Percentiles rank a stretch among this genome's conserved stretches.
Evolutionary conservation across 2,329 filamentous ascomycete species (phyloP).

Genomic region (Myrmaecium sp.): DNA sequence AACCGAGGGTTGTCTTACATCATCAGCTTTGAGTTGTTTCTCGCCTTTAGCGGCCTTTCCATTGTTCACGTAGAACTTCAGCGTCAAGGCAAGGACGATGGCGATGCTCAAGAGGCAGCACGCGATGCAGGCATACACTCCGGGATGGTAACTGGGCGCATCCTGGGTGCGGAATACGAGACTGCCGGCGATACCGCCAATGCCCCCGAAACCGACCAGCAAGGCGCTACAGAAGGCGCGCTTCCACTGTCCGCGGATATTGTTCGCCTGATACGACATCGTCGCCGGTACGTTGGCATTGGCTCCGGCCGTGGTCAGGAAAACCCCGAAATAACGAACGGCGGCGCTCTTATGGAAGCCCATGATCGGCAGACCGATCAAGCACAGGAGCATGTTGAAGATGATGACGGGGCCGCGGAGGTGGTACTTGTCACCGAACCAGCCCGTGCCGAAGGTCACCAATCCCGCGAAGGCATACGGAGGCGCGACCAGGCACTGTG

Average conservation of each 20-base stretch:
- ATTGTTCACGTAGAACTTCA: conserved; percentile 19
- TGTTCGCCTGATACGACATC: conserved; percentile 73
- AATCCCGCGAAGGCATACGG: conserved; percentile 20
- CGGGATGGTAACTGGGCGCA: conserved; percentile 17
- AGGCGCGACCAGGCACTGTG: conserved; percentile 52
- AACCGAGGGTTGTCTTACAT: conserved; percentile 15
- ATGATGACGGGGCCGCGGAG: conserved; percentile 49
- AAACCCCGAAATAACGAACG: conserved; percentile 57
- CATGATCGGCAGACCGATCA: conserved; percentile 57
- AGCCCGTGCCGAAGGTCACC: conserved; percentile 35
- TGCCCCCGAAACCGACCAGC: conserved; percentile 57
- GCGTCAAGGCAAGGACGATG: conserved; percentile 15
- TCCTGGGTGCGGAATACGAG: conserved; percentile 46
- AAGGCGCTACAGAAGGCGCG: conserved; percentile 62
- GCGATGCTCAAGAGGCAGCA: conserved; percentile 19
- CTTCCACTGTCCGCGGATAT: conserved; percentile 80
- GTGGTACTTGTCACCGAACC: conserved; percentile 48
- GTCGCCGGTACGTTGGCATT: conserved; percentile 61
- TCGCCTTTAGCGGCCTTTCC: conserved; percentile 23
- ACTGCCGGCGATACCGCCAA: conserved; percentile 62
- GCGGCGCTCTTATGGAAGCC: conserved; percentile 42
- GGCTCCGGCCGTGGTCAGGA: conserved; percentile 57
- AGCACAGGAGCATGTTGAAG: conserved; percentile 46
- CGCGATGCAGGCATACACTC: conserved; percentile 22
- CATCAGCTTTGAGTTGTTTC: conserved; percentile 22